A percentile compares a stretch with the other conserved stretches of the same genome.
These are phyloP conservation scores for Mycena leptocephala DNA, from an alignment of 768 basidiomycete genomes.

Conservation along the genomic window DNA sequence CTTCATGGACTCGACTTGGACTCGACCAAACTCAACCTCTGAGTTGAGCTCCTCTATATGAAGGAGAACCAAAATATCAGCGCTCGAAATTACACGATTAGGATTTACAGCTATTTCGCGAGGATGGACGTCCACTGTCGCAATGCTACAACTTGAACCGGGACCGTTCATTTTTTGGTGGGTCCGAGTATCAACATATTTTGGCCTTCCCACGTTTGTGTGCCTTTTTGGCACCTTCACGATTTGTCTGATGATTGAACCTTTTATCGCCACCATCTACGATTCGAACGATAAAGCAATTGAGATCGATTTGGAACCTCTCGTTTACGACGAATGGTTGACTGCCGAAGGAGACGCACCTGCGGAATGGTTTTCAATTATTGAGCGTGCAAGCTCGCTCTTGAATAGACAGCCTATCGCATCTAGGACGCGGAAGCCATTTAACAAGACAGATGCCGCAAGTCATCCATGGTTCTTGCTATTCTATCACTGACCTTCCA, in stretches of 20 bases:
- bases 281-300: background rate
- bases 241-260: background rate
- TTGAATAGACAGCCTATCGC: background rate
- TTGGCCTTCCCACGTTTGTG: too few relatives aligned
- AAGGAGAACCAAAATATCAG: too few relatives aligned
- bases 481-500: background rate
- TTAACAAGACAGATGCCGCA: background rate
- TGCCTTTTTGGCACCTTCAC: too few relatives aligned
- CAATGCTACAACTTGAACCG: too few relatives aligned
- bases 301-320: background rate
- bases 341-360: background rate
- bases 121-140: too few relatives aligned
- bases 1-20: too few relatives aligned
- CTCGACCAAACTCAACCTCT: too few relatives aligned
- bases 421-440: background rate
- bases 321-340: slow-evolving; percentile 6
- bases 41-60: too few relatives aligned
- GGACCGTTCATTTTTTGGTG: too few relatives aligned
- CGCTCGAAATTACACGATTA: too few relatives aligned
- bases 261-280: background rate
- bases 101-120: too few relatives aligned
- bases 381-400: background rate
- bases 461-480: background rate
- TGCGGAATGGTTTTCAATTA: background rate
- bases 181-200: too few relatives aligned